Percentiles rank a stretch among this genome's conserved stretches.
Conservation (phyloP, 768 basidiomycete species). For the Sarcomyxa edulis region DNA sequence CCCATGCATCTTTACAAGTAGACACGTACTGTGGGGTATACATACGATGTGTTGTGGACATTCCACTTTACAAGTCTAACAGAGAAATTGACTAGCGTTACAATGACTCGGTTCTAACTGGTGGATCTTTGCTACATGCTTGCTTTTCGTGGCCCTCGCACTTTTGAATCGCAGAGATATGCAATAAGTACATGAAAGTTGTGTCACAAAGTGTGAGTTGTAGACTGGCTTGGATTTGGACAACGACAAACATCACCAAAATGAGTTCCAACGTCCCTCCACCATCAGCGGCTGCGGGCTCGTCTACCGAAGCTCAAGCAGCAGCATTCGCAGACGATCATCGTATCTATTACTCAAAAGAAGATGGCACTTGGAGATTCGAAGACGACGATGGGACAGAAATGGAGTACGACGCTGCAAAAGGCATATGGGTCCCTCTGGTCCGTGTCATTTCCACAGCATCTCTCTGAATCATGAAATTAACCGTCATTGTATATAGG, state of each 20-base stretch:
- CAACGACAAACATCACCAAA: conserved; percentile 29
- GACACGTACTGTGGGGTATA: conserved; percentile 2
- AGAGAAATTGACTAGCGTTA: too few relatives aligned
- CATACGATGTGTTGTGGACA: neutral
- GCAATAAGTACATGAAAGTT: too few relatives aligned
- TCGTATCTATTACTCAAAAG: conserved; percentile 74
- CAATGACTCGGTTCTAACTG: too few relatives aligned
- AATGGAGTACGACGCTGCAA: conserved; percentile 78
- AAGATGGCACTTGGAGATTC: conserved; percentile 75
- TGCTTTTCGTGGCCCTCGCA: too few relatives aligned
- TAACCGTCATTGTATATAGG: conserved; percentile 50
- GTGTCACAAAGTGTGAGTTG: too few relatives aligned
- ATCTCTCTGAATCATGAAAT: neutral
- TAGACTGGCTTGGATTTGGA: conserved; percentile 23
- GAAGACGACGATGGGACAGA: conserved; percentile 91
- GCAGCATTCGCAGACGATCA: conserved; percentile 77
- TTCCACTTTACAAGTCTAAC: neutral
- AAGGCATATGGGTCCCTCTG: conserved; percentile 78
- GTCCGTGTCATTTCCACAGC: conserved; percentile 41
- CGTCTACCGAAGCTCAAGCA: conserved; percentile 51
- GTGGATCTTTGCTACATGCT: too few relatives aligned
- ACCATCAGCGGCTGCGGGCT: conserved; percentile 46
- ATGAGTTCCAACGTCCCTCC: conserved; percentile 45
- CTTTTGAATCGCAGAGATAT: neutral
- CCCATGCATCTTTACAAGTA: conserved; percentile 70